phyloP scores from a whole-genome alignment of 2,329 filamentous ascomycete species.

The Sordariomycetes sp. region DNA sequence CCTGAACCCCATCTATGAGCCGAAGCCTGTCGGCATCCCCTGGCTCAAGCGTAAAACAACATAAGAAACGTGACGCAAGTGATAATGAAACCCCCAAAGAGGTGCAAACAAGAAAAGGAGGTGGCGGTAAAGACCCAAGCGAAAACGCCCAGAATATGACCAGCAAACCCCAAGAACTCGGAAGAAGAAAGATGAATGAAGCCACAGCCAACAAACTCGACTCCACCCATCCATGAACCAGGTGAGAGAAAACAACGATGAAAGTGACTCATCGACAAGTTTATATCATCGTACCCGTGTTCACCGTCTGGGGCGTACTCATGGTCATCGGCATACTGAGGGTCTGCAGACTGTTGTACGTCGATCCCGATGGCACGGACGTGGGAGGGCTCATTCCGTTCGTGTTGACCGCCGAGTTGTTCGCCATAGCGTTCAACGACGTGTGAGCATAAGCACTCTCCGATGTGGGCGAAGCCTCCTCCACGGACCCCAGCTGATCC shows the following conservation, averaged over 20 bases:
- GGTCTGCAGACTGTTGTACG: conserved; percentile 48
- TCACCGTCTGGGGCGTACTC: conserved; percentile 39
- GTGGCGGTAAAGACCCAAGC: not conserved
- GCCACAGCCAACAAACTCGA: conserved; percentile 2
- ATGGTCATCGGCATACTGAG: conserved; percentile 56
- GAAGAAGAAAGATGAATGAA: conserved; percentile 3
- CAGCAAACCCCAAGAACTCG: conserved; percentile 1
- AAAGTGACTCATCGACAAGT: not conserved
- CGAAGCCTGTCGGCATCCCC: not conserved
- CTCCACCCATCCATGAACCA: not conserved
- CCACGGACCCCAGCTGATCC: conserved; percentile 70
- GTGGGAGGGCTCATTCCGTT: not conserved
- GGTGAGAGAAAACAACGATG: not conserved
- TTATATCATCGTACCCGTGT: conserved; percentile 34
- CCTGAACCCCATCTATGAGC: conserved; percentile 3
- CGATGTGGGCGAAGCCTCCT: conserved; percentile 66
- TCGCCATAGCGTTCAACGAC: conserved; percentile 32
- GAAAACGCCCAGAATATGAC: not conserved
- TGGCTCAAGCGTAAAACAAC: not conserved
- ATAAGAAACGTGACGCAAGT: not conserved
- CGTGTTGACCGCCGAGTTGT: conserved; percentile 8
- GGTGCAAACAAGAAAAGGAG: not conserved
- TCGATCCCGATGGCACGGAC: conserved; percentile 19
- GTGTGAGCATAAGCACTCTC: conserved; percentile 50
- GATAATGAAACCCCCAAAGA: not conserved